Conservation (phyloP, 345 rosid species). For the Trapa bicornis region DNA sequence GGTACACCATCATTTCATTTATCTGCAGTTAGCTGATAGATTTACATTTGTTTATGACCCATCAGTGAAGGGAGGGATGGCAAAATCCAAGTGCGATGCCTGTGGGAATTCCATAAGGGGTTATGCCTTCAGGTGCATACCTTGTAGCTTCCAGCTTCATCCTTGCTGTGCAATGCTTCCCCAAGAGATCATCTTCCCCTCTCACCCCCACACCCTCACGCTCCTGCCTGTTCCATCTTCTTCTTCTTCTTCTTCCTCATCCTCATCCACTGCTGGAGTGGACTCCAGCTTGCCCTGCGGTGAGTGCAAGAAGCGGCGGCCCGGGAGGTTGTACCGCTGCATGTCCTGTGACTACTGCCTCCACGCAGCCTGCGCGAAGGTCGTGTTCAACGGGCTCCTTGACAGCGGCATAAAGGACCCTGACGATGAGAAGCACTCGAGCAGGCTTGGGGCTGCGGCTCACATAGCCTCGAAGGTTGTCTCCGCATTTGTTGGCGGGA, state of each 20-base stretch:
- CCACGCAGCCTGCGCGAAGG: constrained; percentile 76
- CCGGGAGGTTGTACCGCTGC: constrained; percentile 59
- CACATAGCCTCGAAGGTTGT: constrained; percentile 51
- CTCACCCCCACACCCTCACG: constrained; percentile 55
- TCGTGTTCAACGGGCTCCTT: constrained; percentile 56
- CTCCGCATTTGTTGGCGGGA: constrained; percentile 63
- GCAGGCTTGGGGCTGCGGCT: constrained; percentile 48
- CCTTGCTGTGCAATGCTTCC: constrained; percentile 83
- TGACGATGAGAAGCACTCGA: constrained; percentile 23
- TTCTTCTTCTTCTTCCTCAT: background rate
- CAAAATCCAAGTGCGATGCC: constrained; percentile 59
- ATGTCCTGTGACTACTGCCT: constrained; percentile 57
- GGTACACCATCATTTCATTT: no score
- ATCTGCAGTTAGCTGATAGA: no score
- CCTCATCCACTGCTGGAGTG: constrained; percentile 4
- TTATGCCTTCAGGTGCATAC: constrained; percentile 53
- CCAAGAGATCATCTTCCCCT: constrained; percentile 31
- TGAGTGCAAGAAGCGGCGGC: constrained; percentile 50
- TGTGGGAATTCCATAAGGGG: constrained; percentile 67
- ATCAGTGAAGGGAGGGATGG: constrained; percentile 48
- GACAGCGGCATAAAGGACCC: constrained; percentile 40
- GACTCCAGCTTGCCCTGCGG: constrained; percentile 26
- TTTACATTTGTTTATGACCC: no score
- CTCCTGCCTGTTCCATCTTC: constrained; percentile 20
- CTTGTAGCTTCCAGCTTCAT: constrained; percentile 71